phyloP scores from a whole-genome alignment of 495 filamentous ascomycete genomes.

The Cercophora samala region DNA sequence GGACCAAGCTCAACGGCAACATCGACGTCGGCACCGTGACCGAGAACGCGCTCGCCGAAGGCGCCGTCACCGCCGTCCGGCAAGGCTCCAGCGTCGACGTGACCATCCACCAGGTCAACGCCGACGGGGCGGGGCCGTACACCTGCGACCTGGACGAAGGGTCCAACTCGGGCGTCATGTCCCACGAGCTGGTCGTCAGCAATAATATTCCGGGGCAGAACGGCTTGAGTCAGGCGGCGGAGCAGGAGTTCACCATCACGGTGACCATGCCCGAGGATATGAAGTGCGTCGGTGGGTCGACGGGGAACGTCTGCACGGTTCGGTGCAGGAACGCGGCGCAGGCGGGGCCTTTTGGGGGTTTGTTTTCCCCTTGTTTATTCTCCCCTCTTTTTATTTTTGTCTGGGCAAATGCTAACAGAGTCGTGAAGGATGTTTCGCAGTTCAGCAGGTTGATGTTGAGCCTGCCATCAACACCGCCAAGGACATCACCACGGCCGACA shows the following conservation, averaged over 20 bases:
- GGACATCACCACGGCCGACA: conserved; percentile 32
- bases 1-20: conserved; percentile 50
- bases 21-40: conserved; percentile 55
- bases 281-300: conserved; percentile 25
- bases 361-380: conserved; percentile 16
- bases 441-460: conserved; percentile 41
- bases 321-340: conserved; percentile 53
- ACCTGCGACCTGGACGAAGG: conserved; percentile 47
- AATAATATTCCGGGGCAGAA: conserved; percentile 46
- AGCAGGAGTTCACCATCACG: conserved; percentile 43
- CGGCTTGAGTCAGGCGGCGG: conserved; percentile 36
- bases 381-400: background rate
- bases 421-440: conserved; percentile 40
- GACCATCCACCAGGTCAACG: conserved; percentile 55
- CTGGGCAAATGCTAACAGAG: background rate
- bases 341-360: conserved; percentile 53
- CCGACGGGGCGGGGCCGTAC: conserved; percentile 54
- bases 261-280: conserved; percentile 40
- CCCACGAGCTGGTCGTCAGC: conserved; percentile 41
- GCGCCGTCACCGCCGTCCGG: conserved; percentile 44
- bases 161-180: conserved; percentile 43
- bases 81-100: conserved; percentile 38
- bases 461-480: conserved; percentile 33
- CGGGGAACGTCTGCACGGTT: conserved; percentile 54
- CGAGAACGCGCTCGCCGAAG: conserved; percentile 45